Conservation (phyloP, 306 rosid species). For the Myrica gale region DNA sequence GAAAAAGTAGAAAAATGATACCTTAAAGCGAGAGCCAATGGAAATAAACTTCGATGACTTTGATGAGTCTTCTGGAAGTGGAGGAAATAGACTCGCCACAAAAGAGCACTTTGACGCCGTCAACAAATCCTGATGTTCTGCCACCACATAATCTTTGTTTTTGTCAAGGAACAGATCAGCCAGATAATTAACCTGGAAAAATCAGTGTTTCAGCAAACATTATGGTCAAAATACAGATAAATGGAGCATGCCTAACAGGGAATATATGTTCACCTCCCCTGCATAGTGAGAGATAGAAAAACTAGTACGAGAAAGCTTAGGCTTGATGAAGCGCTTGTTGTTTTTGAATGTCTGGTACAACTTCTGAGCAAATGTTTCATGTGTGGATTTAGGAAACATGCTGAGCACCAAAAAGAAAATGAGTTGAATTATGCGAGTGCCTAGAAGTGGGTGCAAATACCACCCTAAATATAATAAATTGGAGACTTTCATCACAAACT, state of each 20-base stretch:
- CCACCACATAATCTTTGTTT: constrained; percentile 99
- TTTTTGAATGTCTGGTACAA: constrained; percentile 93
- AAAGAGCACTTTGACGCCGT: constrained; percentile 82
- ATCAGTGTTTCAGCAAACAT: constrained; percentile 19
- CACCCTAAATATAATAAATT: constrained; percentile 17
- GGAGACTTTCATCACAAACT: constrained; percentile 3
- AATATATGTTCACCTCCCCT: constrained; percentile 75
- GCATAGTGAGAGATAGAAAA: constrained; percentile 94
- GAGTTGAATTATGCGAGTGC: constrained; percentile 28
- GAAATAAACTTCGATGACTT: constrained; percentile 96
- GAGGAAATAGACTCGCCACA: constrained; percentile 88
- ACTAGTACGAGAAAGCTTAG: constrained; percentile 97
- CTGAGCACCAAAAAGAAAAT: constrained; percentile 53
- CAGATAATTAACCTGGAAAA: constrained; percentile 75
- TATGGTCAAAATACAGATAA: constrained; percentile 19
- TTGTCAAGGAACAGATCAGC: constrained; percentile 97
- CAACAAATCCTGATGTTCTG: constrained; percentile 92
- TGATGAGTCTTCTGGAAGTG: constrained; percentile 80
- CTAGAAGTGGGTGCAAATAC: constrained; percentile 10
- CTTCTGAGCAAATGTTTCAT: constrained; percentile 98
- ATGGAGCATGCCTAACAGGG: constrained; percentile 26
- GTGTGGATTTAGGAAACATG: constrained; percentile 99
- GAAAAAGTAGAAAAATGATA: constrained; percentile 20
- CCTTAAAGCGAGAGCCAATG: constrained; percentile 98
- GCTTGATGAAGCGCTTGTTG: constrained; percentile 96